Base-by-base conservation (phyloP, 2,329 filamentous ascomycete species). In the Aspergillus brunneoviolaceus region DNA sequence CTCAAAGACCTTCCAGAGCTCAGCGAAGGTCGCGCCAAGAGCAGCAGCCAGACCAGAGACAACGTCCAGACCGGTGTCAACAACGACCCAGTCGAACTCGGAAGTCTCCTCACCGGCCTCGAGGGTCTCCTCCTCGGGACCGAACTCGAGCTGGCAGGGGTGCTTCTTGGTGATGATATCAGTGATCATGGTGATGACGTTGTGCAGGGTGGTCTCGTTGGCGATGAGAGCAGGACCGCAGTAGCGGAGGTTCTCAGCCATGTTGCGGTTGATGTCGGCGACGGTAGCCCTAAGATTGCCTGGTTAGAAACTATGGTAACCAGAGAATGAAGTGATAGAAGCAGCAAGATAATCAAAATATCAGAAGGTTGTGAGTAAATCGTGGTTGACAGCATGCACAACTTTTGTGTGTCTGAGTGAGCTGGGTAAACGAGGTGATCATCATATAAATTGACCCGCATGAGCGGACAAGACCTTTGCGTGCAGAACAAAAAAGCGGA, bases 21-120 rank as follows among this genome's bases (percentile, higher is more conserved):
- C 89, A 58, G 84, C 84, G 70, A 97, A 98, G 67, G 88, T 87
- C 23, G 84, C 76, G 45, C 95, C 95, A 14, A 98, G 87, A 33
- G 92, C 92, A 51, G 87, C 86, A 21, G 93, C 88, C 47, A 98
- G 85, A 42, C 91, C 92, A 55, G 92, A 91, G 54, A 97, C 83
- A 51, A 96, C 92, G 66, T 98, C 95, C 58, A 98, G 85, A 39
- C 92, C 93, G 10, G 92, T 96, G 80, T 99, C 95, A 57, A 98
- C 89, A 55, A 96, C 89, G 19, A 97, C 86, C 95, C 95, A 98
- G 81, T 98, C 95, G 71, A 96, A 96, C 80, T 99, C 95, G 2
- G 94, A 96, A 31, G 89, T 90, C 74, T 92, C 94, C 53, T 87
- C 82, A 58, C 90, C 86, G 10, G 87, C 81, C n/a, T 88, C 87